These are phyloP conservation scores for Neocatenulostroma microsporum DNA, from an alignment of 2,329 filamentous ascomycete genomes.

Conservation along the genomic window DNA sequence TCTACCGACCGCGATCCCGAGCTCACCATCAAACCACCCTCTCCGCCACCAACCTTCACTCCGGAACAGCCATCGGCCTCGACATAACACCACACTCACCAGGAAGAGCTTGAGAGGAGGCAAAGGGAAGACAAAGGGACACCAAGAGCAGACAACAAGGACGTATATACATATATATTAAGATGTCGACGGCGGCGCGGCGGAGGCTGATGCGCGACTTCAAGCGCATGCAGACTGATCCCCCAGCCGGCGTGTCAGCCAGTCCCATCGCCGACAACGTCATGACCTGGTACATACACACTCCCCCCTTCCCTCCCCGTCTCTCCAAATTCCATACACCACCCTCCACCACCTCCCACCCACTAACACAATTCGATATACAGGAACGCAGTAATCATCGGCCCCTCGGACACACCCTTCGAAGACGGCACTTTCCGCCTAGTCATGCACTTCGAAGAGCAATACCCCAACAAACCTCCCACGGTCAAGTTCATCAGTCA, in stretches of 20 bases:
- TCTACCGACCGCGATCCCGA: too few species aligned
- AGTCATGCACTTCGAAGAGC: conserved; percentile 98
- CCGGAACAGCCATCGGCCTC: too few species aligned
- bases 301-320: neutral
- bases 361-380: neutral
- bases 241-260: conserved; percentile 90
- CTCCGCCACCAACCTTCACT: too few species aligned
- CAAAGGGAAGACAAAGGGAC: too few species aligned
- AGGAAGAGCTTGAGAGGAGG: too few species aligned
- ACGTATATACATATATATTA: too few species aligned
- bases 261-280: conserved; percentile 95
- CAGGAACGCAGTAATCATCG: conserved; percentile 98
- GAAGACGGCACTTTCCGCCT: conserved; percentile 96
- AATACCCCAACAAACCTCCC: conserved; percentile 96
- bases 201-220: conserved; percentile 98
- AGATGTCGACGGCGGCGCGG: conserved; percentile 87
- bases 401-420: conserved; percentile 91
- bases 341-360: neutral
- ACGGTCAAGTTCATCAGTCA: conserved; percentile 97
- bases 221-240: conserved; percentile 99
- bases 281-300: conserved; percentile 71
- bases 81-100: too few species aligned
- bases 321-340: neutral
- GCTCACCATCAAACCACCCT: too few species aligned
- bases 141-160: too few species aligned